Conservation (phyloP, 106 monocot species). For the Agapanthus africanus region DNA sequence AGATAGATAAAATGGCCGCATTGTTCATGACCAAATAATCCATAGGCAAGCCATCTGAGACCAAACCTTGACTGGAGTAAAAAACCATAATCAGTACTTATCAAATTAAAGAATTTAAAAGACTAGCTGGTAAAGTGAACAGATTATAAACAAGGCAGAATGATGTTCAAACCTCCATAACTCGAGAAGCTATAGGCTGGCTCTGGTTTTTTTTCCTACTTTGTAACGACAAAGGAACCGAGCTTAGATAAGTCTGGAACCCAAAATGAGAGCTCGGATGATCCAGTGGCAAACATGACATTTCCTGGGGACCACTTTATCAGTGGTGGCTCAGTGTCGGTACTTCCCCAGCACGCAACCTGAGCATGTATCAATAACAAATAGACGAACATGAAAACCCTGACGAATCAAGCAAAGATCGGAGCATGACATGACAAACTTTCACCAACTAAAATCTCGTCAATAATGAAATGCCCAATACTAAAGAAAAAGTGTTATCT, state of each 20-base stretch:
- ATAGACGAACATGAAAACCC: background rate
- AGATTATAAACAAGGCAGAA: no score
- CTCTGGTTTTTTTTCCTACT: constrained; percentile 15
- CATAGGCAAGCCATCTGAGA: no score
- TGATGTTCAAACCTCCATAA: no score
- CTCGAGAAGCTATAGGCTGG: background rate
- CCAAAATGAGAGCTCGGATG: constrained; percentile 94
- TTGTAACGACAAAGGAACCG: constrained; percentile 59
- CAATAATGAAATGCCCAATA: background rate
- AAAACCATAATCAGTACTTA: no score
- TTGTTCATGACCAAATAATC: no score
- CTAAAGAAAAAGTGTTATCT: background rate
- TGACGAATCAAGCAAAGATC: background rate
- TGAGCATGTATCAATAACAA: constrained; percentile 13
- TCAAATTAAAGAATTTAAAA: no score
- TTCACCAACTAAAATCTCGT: background rate
- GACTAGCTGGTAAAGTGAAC: no score
- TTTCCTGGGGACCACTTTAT: constrained; percentile 87
- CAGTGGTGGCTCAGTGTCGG: constrained; percentile 80
- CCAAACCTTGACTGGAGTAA: no score
- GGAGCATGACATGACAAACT: background rate
- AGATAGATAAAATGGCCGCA: no score
- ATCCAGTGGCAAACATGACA: constrained; percentile 84
- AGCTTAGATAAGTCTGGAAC: constrained; percentile 93
- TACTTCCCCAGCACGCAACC: constrained; percentile 95